Percentiles rank a stretch among this genome's conserved stretches.
Conservation (phyloP, 352 stramenopile species). For the Pythium dissotocum region DNA sequence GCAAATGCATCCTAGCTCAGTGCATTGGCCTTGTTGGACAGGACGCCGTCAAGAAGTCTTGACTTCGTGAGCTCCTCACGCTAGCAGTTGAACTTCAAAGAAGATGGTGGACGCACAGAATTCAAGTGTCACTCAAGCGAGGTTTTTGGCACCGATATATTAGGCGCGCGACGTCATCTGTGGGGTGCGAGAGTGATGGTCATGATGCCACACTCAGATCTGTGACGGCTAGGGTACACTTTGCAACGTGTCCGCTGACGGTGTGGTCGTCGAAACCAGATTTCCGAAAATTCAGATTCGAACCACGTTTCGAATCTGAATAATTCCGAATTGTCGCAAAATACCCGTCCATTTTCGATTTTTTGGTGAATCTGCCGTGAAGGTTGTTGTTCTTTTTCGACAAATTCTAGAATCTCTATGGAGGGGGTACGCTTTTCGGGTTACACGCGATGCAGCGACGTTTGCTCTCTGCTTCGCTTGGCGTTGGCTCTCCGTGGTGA, state of each 20-base stretch:
- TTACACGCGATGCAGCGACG: constrained; percentile 22
- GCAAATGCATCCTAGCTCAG: no score
- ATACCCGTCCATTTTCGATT: background rate
- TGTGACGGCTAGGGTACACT: constrained; percentile 11
- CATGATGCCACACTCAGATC: constrained; percentile 7
- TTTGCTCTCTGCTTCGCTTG: background rate
- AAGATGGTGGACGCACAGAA: background rate
- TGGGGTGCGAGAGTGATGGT: constrained; percentile 13
- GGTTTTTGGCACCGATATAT: constrained; percentile 7
- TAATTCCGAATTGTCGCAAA: background rate
- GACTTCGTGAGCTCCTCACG: background rate
- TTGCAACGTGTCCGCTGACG: background rate
- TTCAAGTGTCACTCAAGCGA: constrained; percentile 4
- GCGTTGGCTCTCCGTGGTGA: constrained; percentile 12
- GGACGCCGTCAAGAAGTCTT: background rate
- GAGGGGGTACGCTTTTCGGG: constrained; percentile 15
- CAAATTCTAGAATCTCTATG: constrained; percentile 23
- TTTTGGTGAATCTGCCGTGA: background rate
- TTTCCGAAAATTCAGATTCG: background rate
- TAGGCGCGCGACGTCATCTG: constrained; percentile 19
- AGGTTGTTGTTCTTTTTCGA: background rate
- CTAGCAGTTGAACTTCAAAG: background rate
- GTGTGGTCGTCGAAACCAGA: background rate
- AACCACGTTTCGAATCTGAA: background rate
- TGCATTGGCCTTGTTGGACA: background rate